phyloP scores from a whole-genome alignment of 176 grass and related monocot genomes.

The Guadua angustifolia region DNA sequence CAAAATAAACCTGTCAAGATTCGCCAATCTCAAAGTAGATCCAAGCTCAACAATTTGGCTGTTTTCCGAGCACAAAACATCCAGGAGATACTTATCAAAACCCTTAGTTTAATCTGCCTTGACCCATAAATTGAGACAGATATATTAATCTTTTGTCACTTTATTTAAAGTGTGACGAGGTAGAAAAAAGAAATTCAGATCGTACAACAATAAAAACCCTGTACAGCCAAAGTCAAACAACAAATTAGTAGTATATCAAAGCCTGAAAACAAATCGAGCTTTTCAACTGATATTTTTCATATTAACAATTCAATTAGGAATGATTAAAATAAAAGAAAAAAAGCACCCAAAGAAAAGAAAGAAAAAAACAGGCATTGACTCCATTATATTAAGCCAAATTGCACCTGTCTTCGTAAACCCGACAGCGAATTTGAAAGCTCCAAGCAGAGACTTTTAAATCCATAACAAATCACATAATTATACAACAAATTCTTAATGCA shows the following conservation, averaged over 20 bases:
- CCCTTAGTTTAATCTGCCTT: not conserved
- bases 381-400: not conserved
- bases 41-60: no score
- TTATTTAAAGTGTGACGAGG: not conserved
- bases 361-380: conserved; percentile 9
- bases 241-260: not conserved
- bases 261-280: not conserved
- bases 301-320: not conserved
- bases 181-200: not conserved
- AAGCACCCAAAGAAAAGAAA: not conserved
- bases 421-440: conserved; percentile 33
- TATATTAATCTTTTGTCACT: not conserved
- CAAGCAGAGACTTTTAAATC: not conserved
- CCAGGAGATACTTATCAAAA: no score
- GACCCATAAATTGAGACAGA: not conserved
- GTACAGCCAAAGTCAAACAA: conserved; percentile 14
- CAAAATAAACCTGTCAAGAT: no score
- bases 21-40: no score
- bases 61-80: no score
- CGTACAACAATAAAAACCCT: not conserved
- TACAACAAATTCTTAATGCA: not conserved
- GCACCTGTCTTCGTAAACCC: not conserved
- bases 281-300: not conserved
- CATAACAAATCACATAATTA: not conserved
- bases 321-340: not conserved